Evolutionary conservation across 805 yeast species (phyloP), one percentile per base, ranked within the genome.

Genomic region (Ogataea haglerorum): DNA sequence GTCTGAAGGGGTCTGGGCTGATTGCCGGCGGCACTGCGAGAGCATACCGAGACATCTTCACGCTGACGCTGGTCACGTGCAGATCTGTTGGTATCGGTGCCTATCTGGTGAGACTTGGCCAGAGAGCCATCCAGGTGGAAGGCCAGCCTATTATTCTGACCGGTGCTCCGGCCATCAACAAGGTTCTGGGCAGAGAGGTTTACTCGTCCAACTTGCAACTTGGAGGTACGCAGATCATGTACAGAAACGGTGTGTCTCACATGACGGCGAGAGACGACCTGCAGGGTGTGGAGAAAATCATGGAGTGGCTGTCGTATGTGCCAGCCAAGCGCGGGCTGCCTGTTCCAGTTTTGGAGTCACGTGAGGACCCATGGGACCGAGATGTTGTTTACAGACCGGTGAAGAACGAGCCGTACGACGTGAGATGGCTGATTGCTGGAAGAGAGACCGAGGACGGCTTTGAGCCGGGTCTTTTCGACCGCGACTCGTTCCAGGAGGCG

Each of bases 61-160:
- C 99, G 15, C 80, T 90, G 45, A 91, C 99, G n/a, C 75, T 93
- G 64, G 99, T 93, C 41, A 93, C 99, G n/a, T 90, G 98, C 72
- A 83, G 99, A 76, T 90, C 98, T 38, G 99, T 93, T 58, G 99
- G 99, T 82, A 93, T 93, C 65, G 99, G 99, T 73, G 99, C 99
- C 33, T 93, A 93, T 63, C 75, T 93, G 63, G 99, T 93, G 30
- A 85, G 99, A 69, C 76, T 93, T 53, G 99, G 99, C 59, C 98
- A 93, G 75, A 85, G 99, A 75, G 95, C 98, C 30, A 90, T 93
- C 57, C 99, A 93, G 72, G 85, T 93, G 56, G 97, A 93, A 66
- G 99, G 99, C 30, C 98, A 93, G 69, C 99, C 99, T 41, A 88
- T 93, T 56, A 91, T 93, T 54, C 81, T 93, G 60, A 93, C 99